Percentiles rank a stretch among this genome's conserved stretches.
Evolutionary conservation across 306 rosid genomes (phyloP).

Genomic region (Quercus aquifolioides): DNA sequence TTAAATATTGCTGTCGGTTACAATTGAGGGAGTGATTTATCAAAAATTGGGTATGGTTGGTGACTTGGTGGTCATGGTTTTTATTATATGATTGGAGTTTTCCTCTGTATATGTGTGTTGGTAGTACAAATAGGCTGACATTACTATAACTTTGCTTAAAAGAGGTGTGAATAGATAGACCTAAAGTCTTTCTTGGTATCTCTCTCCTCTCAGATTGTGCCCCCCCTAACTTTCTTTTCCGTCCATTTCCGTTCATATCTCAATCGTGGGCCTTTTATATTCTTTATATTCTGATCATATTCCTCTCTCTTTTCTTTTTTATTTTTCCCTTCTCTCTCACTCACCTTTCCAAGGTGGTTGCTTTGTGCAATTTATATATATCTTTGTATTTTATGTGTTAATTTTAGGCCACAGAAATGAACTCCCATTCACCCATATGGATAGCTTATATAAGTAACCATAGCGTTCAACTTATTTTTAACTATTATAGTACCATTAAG

Average conservation of each 20-base stretch:
- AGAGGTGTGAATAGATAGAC: slow-evolving; percentile 50
- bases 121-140: slow-evolving; percentile 18
- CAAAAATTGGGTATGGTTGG: not conserved
- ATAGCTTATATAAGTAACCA: slow-evolving; percentile 25
- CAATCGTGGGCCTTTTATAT: slow-evolving; percentile 39
- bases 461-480: slow-evolving; percentile 19
- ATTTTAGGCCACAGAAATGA: slow-evolving; percentile 42
- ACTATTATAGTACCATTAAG: slow-evolving; percentile 2
- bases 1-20: slow-evolving; percentile 31
- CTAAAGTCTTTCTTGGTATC: slow-evolving; percentile 26
- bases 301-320: not conserved
- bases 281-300: slow-evolving; percentile 40
- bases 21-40: slow-evolving; percentile 4
- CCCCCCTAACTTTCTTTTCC: slow-evolving; percentile 15
- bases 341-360: slow-evolving; percentile 33
- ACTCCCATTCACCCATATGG: slow-evolving; percentile 21
- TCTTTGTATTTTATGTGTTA: slow-evolving; percentile 9
- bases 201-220: slow-evolving; percentile 13
- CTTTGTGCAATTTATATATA: slow-evolving; percentile 15
- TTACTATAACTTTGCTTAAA: slow-evolving; percentile 36
- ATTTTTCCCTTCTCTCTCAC: slow-evolving; percentile 5
- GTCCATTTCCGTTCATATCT: slow-evolving; percentile 26
- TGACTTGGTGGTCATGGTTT: slow-evolving; percentile 10
- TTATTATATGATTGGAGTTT: not conserved
- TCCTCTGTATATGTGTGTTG: slow-evolving; percentile 21